Conservation (phyloP, 441 rosid species). For the Daphne laureola region DNA sequence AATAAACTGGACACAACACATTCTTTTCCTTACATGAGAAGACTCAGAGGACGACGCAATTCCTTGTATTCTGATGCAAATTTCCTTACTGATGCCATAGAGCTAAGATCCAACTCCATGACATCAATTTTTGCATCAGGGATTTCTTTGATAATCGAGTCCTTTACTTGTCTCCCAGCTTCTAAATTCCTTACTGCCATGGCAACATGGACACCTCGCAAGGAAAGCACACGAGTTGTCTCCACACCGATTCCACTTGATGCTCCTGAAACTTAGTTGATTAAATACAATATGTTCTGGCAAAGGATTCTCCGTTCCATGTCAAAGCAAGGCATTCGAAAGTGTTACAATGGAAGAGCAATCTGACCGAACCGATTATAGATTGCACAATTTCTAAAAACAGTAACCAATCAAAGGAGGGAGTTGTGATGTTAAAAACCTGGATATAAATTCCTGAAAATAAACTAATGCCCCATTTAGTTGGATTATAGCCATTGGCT, state of each 20-base stretch:
- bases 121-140: conserved; percentile 60
- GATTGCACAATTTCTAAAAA: background rate
- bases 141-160: conserved; percentile 38
- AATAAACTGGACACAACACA: too few relatives aligned
- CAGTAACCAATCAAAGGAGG: background rate
- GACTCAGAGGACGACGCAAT: conserved; percentile 47
- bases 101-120: conserved; percentile 78
- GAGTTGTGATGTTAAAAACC: too few relatives aligned
- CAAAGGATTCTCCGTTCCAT: background rate
- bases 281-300: too few relatives aligned
- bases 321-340: background rate
- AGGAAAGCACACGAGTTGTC: conserved; percentile 58
- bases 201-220: conserved; percentile 58
- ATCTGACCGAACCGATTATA: conserved; percentile 5
- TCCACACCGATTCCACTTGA: conserved; percentile 71
- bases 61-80: conserved; percentile 57
- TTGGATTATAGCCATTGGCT: background rate
- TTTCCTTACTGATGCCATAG: conserved; percentile 56
- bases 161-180: conserved; percentile 39
- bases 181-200: conserved; percentile 63
- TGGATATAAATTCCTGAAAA: too few relatives aligned
- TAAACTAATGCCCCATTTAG: too few relatives aligned
- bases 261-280: conserved; percentile 37
- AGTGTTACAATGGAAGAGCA: background rate
- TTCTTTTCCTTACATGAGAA: conserved; percentile 45